Conservation (phyloP, 257 asterid genomes). For the Gentiana straminea region DNA sequence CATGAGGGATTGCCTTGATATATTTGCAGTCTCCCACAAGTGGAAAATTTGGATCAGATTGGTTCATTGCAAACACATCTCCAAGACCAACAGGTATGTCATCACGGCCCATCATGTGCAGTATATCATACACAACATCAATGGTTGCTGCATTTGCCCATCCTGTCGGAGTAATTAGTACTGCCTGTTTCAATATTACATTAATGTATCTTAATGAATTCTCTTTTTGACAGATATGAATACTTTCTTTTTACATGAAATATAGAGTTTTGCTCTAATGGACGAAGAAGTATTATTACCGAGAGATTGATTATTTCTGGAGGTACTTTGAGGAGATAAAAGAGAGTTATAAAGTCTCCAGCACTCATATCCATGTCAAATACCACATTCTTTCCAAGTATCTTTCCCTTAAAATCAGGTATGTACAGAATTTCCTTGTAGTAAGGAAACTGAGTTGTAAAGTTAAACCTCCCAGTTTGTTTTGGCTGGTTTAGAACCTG, state of each 20-base stretch:
- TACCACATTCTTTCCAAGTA: conserved; percentile 49
- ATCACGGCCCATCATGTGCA: conserved; percentile 96
- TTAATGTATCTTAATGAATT: too few relatives aligned
- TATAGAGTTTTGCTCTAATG: too few relatives aligned
- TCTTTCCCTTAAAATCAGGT: conserved; percentile 41
- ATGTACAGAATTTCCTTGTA: conserved; percentile 37
- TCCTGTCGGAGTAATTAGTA: conserved; percentile 69
- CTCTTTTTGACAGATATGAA: too few relatives aligned
- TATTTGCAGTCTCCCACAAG: conserved; percentile 76
- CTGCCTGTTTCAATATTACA: conserved; percentile 29
- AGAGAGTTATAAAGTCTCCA: conserved; percentile 82
- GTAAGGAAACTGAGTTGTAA: conserved; percentile 46
- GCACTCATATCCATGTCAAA: conserved; percentile 96
- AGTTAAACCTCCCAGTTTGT: conserved; percentile 57
- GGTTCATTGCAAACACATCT: conserved; percentile 50
- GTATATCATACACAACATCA: conserved; percentile 62
- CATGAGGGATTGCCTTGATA: conserved; percentile 63
- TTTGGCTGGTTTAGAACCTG: conserved; percentile 53
- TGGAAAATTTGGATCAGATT: conserved; percentile 31
- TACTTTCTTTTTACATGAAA: too few relatives aligned
- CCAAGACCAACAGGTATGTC: conserved; percentile 83
- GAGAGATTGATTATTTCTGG: conserved; percentile 57
- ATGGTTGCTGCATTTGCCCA: conserved; percentile 91
- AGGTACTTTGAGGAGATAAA: conserved; percentile 74
- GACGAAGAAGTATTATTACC: conserved; percentile 21